Conservation (phyloP, 306 rosid genomes). For the Sindora glabra region DNA sequence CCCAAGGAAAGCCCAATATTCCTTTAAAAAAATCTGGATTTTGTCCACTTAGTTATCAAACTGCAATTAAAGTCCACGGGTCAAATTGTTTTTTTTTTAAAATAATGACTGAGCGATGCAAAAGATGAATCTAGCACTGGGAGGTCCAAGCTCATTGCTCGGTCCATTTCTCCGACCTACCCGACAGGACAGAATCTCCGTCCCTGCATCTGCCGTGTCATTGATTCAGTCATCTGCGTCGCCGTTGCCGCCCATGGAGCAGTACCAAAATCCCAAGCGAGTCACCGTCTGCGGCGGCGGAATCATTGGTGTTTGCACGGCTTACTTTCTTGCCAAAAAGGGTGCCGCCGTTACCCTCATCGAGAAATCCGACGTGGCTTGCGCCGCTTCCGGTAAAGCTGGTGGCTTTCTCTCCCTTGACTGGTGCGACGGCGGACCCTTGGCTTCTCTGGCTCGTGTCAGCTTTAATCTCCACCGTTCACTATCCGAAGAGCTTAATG, state of each 20-base stretch:
- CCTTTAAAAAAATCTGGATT: too few species aligned
- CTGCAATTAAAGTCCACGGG: too few species aligned
- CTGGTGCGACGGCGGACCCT: constrained; percentile 77
- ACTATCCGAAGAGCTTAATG: constrained; percentile 59
- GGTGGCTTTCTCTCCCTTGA: constrained; percentile 95
- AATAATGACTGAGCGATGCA: too few species aligned
- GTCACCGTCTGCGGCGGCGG: constrained; percentile 90
- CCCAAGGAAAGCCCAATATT: too few species aligned
- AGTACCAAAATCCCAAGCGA: constrained; percentile 13
- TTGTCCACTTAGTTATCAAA: too few species aligned
- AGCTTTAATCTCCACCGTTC: constrained; percentile 88
- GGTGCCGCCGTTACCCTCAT: constrained; percentile 81
- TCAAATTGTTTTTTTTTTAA: too few species aligned
- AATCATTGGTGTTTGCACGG: constrained; percentile 73
- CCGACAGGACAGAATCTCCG: not conserved
- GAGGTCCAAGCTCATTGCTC: not conserved
- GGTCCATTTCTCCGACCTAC: constrained; percentile 20
- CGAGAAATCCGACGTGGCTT: constrained; percentile 70
- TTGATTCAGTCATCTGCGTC: constrained; percentile 8
- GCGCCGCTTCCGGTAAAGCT: constrained; percentile 91
- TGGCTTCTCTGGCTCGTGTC: constrained; percentile 55
- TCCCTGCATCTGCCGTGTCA: not conserved
- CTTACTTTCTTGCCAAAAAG: constrained; percentile 63
- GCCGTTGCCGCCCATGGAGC: constrained; percentile 34
- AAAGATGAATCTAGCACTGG: constrained; percentile 22